Base-by-base conservation (phyloP, 2,329 filamentous ascomycete species). In the Penicillium sp. region DNA sequence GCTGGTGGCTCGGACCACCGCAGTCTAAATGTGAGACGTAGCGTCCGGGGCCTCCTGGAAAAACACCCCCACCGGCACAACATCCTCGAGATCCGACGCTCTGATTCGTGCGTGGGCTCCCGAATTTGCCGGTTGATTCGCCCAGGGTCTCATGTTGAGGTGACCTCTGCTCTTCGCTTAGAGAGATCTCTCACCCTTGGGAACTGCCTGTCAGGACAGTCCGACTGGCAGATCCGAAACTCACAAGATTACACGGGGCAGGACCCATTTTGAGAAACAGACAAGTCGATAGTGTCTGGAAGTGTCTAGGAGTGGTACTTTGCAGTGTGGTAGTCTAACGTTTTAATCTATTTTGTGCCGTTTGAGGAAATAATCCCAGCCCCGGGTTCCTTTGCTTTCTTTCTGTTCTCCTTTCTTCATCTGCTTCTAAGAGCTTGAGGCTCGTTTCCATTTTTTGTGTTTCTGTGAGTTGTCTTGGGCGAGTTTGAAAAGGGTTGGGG, bases 371-470 rank as follows among this genome's bases (percentile, higher is more conserved):
- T 49, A 24, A 21, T 43, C 31, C 31, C 18, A 44, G 41, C n/a
- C 46, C 42, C 16, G n/a, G 29, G 13, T 38, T 24, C 34, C 34
- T 11, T 41, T 31, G 40, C 29, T 16, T 27, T 36, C 31, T 45
- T 51, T 56, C 38, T 43, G 62, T 43, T 55, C 56, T 59, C 53
- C 48, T 60, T 56, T 58, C 48, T 53, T 60, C 38, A 40, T 60
- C 49, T 56, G 54, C 49, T 56, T 56, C 40, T 48, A 57, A 63
- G 67, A 57, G 69, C 68, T 67, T 59, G 68, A 67, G 50, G 67
- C 68, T 71, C 67, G 62, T 40, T 54, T 53, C 51, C 50, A 18
- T 18, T 50, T 49, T 54, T 52, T 48, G 52, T 46, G 29, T 50
- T 46, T 40, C 22, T 57, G 63, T 59, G 48, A 56, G 56, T 58